Evolutionary conservation across 805 yeast genomes (phyloP), one percentile per base, ranked within the genome.

Genomic region (Metschnikowia picachoensis): DNA sequence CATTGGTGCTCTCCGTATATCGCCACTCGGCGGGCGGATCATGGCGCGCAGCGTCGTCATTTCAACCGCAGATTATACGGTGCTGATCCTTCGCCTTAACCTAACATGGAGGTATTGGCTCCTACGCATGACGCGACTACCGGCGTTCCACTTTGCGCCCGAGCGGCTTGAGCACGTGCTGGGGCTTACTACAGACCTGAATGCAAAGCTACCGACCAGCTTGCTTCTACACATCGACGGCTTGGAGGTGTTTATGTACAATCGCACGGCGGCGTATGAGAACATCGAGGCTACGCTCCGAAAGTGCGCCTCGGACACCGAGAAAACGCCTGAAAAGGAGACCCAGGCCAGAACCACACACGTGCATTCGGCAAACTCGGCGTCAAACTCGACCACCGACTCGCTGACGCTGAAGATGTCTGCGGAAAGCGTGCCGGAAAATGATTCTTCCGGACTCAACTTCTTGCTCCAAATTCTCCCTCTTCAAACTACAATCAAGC

Each of bases 91-190:
- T 27, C 82, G 83, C 49, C 85, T 92, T 1, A 79, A 80, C 55
- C 60, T 92, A 27, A 87, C 95, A 0, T 94, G 98, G 98, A 66
- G 95, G 49, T 92, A 89, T 62, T 94, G 98, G 98, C 68, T 70
- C 14, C 53, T 88, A 42, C 66, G 70, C 4, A 53, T 66, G 30
- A 70, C 76, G 11, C 61, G 81, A 43, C 53, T 68, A 17, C 63
- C 78, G 2, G 68, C 66, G 32, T 64, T 70, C 41, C 57, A 53
- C 27, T 52, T 61, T 20, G 10, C 53, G 57, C 4, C 39, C 46
- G 4, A 61, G 34, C 13, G 52, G 35, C 7, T 39, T 6, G 42
- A 41, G 27, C 3, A 11, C 6, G 14, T 46, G 12, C 31, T 45
- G 20, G 56, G 49, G 12, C 41, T 53, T 8, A 39, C 53, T 16